Percentiles rank a stretch among this genome's conserved stretches.
Evolutionary conservation across 1,139 yeast species (phyloP).

Genomic region (Candida neerlandica): DNA sequence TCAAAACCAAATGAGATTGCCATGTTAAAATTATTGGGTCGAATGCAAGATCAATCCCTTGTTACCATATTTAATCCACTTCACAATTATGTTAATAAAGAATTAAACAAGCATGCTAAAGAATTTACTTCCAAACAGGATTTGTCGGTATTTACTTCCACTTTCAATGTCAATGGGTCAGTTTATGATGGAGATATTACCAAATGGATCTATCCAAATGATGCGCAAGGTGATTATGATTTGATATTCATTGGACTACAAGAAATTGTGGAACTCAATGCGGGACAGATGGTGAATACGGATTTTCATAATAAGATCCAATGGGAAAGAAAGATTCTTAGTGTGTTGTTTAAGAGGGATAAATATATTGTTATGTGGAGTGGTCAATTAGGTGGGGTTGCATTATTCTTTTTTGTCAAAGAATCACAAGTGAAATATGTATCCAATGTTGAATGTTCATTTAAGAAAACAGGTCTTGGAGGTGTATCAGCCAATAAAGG

Average conservation of each 20-base stretch:
- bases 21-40: slow-evolving; percentile 52
- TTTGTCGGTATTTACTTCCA: slow-evolving; percentile 60
- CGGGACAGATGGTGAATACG: slow-evolving; percentile 84
- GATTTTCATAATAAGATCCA: slow-evolving; percentile 69
- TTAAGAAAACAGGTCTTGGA: slow-evolving; percentile 91
- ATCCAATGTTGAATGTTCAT: slow-evolving; percentile 70
- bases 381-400: slow-evolving; percentile 93
- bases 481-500: slow-evolving; percentile 97
- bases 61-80: slow-evolving; percentile 66
- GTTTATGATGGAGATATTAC: slow-evolving; percentile 53
- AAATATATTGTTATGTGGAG: slow-evolving; percentile 75
- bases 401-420: slow-evolving; percentile 70
- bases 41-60: slow-evolving; percentile 48
- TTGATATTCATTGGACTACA: slow-evolving; percentile 84
- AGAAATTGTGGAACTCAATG: slow-evolving; percentile 88
- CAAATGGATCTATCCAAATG: slow-evolving; percentile 59
- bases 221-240: slow-evolving; percentile 44
- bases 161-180: slow-evolving; percentile 72
- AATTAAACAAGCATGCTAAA: slow-evolving; percentile 48
- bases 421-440: slow-evolving; percentile 51
- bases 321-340: slow-evolving; percentile 77
- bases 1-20: slow-evolving; percentile 46
- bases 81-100: slow-evolving; percentile 65
- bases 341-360: slow-evolving; percentile 50
- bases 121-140: slow-evolving; percentile 56